Conservation (phyloP, 371 early-diverging fungal species). For the Chytridiales sp. region DNA sequence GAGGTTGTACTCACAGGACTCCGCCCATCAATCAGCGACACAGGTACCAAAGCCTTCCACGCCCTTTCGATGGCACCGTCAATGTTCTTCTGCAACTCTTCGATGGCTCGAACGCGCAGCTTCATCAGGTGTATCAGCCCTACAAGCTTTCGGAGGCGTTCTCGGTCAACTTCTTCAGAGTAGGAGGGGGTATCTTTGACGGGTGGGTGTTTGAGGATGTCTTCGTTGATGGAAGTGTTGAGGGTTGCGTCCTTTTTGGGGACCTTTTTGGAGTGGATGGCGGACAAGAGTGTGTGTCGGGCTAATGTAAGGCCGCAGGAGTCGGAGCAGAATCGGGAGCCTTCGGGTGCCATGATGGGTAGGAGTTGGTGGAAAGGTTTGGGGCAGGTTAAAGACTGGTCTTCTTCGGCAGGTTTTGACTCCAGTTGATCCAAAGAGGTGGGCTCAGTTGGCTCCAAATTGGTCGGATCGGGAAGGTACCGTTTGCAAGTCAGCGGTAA, state of each 20-base stretch:
- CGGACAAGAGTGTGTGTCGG: constrained; percentile 3
- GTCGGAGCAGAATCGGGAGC: constrained; percentile 17
- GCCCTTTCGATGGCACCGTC: constrained; percentile 11
- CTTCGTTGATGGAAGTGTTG: background rate
- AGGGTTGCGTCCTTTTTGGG: background rate
- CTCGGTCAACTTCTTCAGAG: background rate
- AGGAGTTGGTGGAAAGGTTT: background rate
- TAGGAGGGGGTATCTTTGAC: background rate
- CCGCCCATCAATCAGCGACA: background rate
- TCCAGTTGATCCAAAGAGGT: too few relatives aligned
- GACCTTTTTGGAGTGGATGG: background rate
- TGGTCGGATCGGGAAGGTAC: constrained; percentile 20
- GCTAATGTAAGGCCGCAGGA: constrained; percentile 23
- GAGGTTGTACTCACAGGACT: too few relatives aligned
- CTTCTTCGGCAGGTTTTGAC: too few relatives aligned
- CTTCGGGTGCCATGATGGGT: background rate
- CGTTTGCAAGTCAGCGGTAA: constrained; percentile 16
- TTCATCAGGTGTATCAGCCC: background rate
- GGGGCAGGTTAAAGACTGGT: background rate
- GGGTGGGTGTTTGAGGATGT: background rate
- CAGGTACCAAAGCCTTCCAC: background rate
- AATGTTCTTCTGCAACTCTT: constrained; percentile 4
- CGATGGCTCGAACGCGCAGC: constrained; percentile 9
- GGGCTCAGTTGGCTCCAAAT: too few relatives aligned
- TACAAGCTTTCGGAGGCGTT: background rate